Evolutionary conservation across 2,329 filamentous ascomycete genomes (phyloP).

Genomic region (Gliomastix tumulicola): DNA sequence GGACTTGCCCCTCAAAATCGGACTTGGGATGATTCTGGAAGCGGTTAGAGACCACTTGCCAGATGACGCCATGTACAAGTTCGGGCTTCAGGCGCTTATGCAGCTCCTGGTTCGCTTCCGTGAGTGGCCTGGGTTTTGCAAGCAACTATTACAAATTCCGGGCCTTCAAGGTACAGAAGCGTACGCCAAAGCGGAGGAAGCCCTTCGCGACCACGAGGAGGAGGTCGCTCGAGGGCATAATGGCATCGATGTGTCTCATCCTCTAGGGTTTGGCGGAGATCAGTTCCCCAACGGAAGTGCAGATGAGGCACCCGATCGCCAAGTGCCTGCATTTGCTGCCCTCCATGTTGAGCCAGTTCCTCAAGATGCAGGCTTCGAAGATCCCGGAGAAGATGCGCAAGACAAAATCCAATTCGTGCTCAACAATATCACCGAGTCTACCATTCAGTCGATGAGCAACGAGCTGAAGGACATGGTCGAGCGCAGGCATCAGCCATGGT

Average conservation of each 20-base stretch:
- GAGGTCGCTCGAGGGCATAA: constrained; percentile 51
- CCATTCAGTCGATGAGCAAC: constrained; percentile 74
- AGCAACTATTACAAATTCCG: constrained; percentile 73
- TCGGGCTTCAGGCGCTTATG: constrained; percentile 89
- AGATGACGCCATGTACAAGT: constrained; percentile 94
- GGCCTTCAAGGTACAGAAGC: constrained; percentile 80
- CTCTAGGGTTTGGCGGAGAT: constrained; percentile 33
- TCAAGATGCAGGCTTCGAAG: constrained; percentile 61
- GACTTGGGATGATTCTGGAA: constrained; percentile 96
- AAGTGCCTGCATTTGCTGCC: constrained; percentile 66
- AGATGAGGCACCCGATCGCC: constrained; percentile 59
- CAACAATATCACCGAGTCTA: constrained; percentile 92
- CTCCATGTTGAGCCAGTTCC: constrained; percentile 68
- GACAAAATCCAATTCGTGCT: constrained; percentile 93
- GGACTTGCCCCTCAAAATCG: constrained; percentile 83
- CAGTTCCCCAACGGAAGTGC: constrained; percentile 61
- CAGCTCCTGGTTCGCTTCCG: constrained; percentile 76
- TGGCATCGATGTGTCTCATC: constrained; percentile 30
- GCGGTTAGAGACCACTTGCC: constrained; percentile 79
- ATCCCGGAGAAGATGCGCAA: constrained; percentile 77
- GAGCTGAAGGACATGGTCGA: constrained; percentile 76
- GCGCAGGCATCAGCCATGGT: constrained; percentile 87
- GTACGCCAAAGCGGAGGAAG: constrained; percentile 74
- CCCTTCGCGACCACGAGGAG: constrained; percentile 62
- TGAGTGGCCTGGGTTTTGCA: constrained; percentile 95